Conservation (phyloP, 495 filamentous ascomycete genomes). For the Aspergillus cristatus region DNA sequence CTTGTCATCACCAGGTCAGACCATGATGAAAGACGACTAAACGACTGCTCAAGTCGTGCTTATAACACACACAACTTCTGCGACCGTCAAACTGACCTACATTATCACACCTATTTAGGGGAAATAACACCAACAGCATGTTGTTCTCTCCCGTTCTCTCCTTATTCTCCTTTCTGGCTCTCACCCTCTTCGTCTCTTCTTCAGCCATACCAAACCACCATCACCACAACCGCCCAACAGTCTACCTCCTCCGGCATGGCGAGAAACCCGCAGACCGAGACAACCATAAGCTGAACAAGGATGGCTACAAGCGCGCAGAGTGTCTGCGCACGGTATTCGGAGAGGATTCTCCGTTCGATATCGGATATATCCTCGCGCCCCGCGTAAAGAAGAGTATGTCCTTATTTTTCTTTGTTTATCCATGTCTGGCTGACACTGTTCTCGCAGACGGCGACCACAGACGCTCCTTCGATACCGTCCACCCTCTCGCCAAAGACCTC, state of each 20-base stretch:
- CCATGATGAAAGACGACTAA: no score
- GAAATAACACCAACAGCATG: not conserved
- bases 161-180: not conserved
- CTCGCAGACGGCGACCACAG: constrained; percentile 33
- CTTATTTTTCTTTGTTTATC: not conserved
- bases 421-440: constrained; percentile 1
- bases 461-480: constrained; percentile 41
- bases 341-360: constrained; percentile 28
- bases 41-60: no score
- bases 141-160: not conserved
- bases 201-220: no score
- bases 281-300: constrained; percentile 28
- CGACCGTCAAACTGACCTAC: no score
- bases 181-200: not conserved
- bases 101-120: no score
- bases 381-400: constrained; percentile 19
- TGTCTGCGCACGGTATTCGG: constrained; percentile 40
- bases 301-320: constrained; percentile 36
- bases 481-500: constrained; percentile 38
- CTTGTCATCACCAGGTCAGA: no score
- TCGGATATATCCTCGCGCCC: constrained; percentile 41
- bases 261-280: constrained; percentile 36
- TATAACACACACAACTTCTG: no score
- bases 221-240: constrained; percentile 10
- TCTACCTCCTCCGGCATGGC: constrained; percentile 47